Conservation (phyloP, 2,329 filamentous ascomycete species). For the Nigrograna mackinnonii region DNA sequence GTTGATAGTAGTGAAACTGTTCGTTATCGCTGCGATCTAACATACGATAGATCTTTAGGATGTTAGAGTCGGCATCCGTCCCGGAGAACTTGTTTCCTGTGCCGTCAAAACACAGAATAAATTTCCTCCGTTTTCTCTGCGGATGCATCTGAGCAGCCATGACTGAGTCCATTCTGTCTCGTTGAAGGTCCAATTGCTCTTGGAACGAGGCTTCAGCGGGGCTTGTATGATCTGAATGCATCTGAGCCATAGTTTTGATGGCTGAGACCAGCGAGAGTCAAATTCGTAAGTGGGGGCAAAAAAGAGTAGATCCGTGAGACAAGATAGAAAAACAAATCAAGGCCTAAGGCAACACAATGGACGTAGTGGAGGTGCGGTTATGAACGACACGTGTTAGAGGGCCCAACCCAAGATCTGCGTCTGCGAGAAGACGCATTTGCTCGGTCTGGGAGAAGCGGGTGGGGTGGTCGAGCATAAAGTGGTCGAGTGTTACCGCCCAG, state of each 20-base stretch:
- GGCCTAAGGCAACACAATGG: too few relatives aligned
- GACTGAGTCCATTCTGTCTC: conserved; percentile 16
- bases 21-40: conserved; percentile 65
- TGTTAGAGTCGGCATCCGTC: conserved; percentile 45
- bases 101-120: conserved; percentile 55
- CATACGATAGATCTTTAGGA: conserved; percentile 73
- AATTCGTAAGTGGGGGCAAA: too few relatives aligned
- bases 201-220: conserved; percentile 9
- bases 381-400: too few relatives aligned
- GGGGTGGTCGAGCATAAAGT: too few relatives aligned
- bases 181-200: conserved; percentile 9
- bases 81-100: conserved; percentile 48
- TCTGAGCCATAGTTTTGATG: background rate
- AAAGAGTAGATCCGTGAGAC: too few relatives aligned
- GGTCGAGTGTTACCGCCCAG: too few relatives aligned
- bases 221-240: conserved; percentile 6
- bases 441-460: too few relatives aligned
- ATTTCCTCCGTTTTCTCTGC: conserved; percentile 35
- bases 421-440: too few relatives aligned
- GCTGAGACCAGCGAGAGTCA: too few relatives aligned
- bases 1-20: conserved; percentile 51
- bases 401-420: too few relatives aligned
- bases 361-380: too few relatives aligned
- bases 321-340: too few relatives aligned
- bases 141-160: conserved; percentile 12